Evolutionary conservation across 352 stramenopile species (phyloP), one percentile per base, ranked within the genome.

Genomic region (Phytophthora brassicae): DNA sequence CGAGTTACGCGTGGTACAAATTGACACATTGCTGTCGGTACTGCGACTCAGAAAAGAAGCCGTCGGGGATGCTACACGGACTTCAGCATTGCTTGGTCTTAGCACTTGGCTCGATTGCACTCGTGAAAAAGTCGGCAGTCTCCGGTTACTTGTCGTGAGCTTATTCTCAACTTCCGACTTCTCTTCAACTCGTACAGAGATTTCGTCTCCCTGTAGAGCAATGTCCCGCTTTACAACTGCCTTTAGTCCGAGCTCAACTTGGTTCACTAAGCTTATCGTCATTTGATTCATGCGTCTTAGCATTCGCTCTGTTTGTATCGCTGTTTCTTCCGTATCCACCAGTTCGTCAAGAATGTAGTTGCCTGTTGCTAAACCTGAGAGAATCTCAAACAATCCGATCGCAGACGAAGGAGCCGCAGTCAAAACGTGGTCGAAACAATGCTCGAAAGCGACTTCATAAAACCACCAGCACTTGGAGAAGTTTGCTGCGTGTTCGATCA

Each of bases 381-480:
- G 39, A 24, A 80, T 66, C 19, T 69, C 64, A 9, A 81, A 19
- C 22, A 82, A 59, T 1, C 53, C 41, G 13, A 77, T 52, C 6
- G 71, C 58, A 42, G 47, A 26, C 0, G 59, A 48, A 2, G 62
- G 45, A 2, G 33, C n/a, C 4, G 33, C 20, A 11, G 13, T n/a
- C 8, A 74, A 41, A 1, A 68, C 50, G 9, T 72, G 60, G 1
- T 55, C 38, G 14, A 82, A 69, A 20, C 43, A 56, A 0, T 63
- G 64, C 38, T 83, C 75, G 17, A 86, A 72, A 26, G 59, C 44
- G 19, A 58, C 26, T 4, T 66, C 48, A 0, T 58, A 33, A 23
- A 79, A 80, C 80, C 80, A 87, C 61, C 74, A 85, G 48, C 66
- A 82, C 46, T 79, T 78, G n/a, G 77, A 83, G 14, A 84, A 62